Conservation (phyloP, 2,329 filamentous ascomycete genomes). For the Aureobasidium sp. region DNA sequence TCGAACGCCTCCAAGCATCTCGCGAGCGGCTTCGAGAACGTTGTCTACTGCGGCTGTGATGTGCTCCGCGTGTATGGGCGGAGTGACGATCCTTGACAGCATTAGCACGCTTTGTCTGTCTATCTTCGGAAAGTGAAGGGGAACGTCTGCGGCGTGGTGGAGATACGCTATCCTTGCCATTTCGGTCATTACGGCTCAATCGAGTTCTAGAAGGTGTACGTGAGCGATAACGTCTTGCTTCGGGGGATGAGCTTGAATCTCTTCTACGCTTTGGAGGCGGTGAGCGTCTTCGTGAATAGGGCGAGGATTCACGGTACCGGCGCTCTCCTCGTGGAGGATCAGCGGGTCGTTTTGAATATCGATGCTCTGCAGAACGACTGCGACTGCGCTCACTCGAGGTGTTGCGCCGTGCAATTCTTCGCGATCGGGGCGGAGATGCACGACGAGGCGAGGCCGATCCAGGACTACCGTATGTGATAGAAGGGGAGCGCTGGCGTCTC, state of each 20-base stretch:
- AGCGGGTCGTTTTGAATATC: neutral
- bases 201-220: slow-evolving; percentile 30
- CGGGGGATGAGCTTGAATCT: neutral
- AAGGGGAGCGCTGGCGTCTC: slow-evolving; percentile 18
- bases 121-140: slow-evolving; percentile 7
- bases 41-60: slow-evolving; percentile 1
- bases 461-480: slow-evolving; percentile 1
- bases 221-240: slow-evolving; percentile 14
- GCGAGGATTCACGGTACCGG: slow-evolving; percentile 21
- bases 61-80: neutral
- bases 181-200: slow-evolving; percentile 20
- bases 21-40: slow-evolving; percentile 8
- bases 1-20: neutral
- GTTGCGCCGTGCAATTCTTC: slow-evolving; percentile 1
- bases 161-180: slow-evolving; percentile 10
- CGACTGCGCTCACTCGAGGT: slow-evolving; percentile 14
- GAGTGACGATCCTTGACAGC: neutral
- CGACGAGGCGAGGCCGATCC: slow-evolving; percentile 14
- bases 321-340: slow-evolving; percentile 7
- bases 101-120: slow-evolving; percentile 1
- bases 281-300: slow-evolving; percentile 24
- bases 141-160: slow-evolving; percentile 9
- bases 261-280: slow-evolving; percentile 17
- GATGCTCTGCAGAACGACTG: slow-evolving; percentile 10
- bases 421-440: neutral